These are phyloP conservation scores for Grigorovia yakushimaensis DNA, from an alignment of 805 yeast species.

Conservation along the genomic window DNA sequence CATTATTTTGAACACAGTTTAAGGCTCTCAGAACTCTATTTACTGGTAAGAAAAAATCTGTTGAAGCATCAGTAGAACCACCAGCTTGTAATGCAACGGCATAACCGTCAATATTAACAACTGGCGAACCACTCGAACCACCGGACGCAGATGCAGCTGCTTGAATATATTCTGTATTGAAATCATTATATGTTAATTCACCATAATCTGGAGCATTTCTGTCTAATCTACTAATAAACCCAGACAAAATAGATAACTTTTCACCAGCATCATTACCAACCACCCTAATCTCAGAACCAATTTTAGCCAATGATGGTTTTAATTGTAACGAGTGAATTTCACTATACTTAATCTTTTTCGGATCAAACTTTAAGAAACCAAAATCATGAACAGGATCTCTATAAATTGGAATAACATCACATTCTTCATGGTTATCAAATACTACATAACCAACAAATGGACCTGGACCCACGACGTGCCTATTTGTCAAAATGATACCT, in stretches of 20 bases:
- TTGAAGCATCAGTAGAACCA: slow-evolving; percentile 83
- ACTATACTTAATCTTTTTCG: slow-evolving; percentile 63
- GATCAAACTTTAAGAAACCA: slow-evolving; percentile 77
- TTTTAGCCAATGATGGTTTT: slow-evolving; percentile 73
- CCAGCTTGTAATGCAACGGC: slow-evolving; percentile 94
- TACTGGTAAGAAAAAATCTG: slow-evolving; percentile 85
- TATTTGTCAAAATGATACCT: slow-evolving; percentile 81
- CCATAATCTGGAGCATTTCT: slow-evolving; percentile 95
- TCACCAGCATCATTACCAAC: slow-evolving; percentile 97
- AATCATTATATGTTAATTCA: slow-evolving; percentile 76
- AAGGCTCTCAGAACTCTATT: slow-evolving; percentile 77
- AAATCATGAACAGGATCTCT: slow-evolving; percentile 95
- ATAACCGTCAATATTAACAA: slow-evolving; percentile 77
- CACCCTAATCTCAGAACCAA: slow-evolving; percentile 90
- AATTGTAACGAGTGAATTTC: slow-evolving; percentile 53
- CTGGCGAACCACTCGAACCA: slow-evolving; percentile 94
- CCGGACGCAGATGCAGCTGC: slow-evolving; percentile 96
- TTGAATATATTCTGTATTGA: slow-evolving; percentile 87
- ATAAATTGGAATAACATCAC: slow-evolving; percentile 73
- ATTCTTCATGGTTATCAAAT: slow-evolving; percentile 91
- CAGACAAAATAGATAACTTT: slow-evolving; percentile 77
- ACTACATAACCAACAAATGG: slow-evolving; percentile 88
- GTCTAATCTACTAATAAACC: slow-evolving; percentile 69
- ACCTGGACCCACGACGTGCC: slow-evolving; percentile 94
- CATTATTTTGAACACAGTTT: slow-evolving; percentile 49